phyloP scores from a whole-genome alignment of 2,329 filamentous ascomycete species.

The Coccinonectria pachysandricola region DNA sequence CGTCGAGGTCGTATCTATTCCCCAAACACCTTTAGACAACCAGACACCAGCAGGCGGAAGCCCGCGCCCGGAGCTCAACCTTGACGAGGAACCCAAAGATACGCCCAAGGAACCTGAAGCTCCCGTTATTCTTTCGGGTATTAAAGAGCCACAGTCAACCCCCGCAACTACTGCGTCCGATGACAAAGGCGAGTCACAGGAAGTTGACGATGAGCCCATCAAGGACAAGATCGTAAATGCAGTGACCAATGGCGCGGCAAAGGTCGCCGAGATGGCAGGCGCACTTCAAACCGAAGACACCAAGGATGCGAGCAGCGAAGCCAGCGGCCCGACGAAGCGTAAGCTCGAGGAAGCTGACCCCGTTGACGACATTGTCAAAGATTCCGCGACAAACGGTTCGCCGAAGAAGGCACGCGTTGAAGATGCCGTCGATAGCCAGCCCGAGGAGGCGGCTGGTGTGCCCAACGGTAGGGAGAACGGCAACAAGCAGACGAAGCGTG shows the following conservation, averaged over 20 bases:
- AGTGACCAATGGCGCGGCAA: constrained; percentile 11
- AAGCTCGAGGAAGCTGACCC: constrained; percentile 26
- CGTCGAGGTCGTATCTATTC: constrained; percentile 26
- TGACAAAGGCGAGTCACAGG: constrained; percentile 8
- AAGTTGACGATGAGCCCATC: constrained; percentile 4
- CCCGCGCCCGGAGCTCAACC: constrained; percentile 25
- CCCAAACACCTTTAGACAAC: constrained; percentile 26
- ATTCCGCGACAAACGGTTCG: constrained; percentile 19
- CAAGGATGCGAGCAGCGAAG: constrained; percentile 9
- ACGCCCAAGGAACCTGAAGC: constrained; percentile 15
- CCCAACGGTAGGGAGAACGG: constrained; percentile 19
- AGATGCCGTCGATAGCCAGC: constrained; percentile 16
- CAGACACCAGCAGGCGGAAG: constrained; percentile 25
- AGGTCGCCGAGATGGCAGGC: constrained; percentile 11
- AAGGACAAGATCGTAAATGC: constrained; percentile 6
- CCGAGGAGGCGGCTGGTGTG: constrained; percentile 9
- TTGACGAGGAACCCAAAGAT: constrained; percentile 21
- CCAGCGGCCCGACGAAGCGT: too few relatives aligned
- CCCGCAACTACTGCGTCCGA: constrained; percentile 12
- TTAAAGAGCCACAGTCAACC: constrained; percentile 12
- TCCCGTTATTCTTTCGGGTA: constrained; percentile 16
- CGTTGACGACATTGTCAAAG: constrained; percentile 9
- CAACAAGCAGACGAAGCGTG: constrained; percentile 22
- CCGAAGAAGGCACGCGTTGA: constrained; percentile 32
- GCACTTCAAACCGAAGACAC: constrained; percentile 8